Evolutionary conservation across 176 grass and related monocot genomes (phyloP).

Genomic region (Lolium multiflorum): DNA sequence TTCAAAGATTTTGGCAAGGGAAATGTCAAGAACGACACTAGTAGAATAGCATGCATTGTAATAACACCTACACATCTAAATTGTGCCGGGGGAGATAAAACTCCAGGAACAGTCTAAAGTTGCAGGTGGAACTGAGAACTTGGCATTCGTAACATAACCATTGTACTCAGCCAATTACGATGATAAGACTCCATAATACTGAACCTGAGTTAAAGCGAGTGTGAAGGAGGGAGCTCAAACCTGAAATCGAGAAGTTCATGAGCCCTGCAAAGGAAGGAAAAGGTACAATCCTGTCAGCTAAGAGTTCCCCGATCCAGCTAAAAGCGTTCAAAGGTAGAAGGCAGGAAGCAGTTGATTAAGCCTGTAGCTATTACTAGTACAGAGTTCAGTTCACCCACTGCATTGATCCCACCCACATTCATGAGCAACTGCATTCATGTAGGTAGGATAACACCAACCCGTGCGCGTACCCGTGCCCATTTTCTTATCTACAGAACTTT

Average conservation of each 20-base stretch:
- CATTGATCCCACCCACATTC: background rate
- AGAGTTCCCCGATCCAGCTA: background rate
- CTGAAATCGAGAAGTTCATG: conserved; percentile 76
- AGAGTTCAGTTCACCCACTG: background rate
- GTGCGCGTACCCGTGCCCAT: background rate
- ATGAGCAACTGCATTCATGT: background rate
- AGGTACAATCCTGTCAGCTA: conserved; percentile 44
- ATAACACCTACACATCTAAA: background rate
- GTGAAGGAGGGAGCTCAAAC: conserved; percentile 46
- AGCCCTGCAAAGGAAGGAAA: conserved; percentile 63
- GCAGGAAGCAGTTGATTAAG: background rate
- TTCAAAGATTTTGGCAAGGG: background rate
- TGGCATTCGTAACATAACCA: background rate
- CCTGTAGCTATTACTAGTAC: background rate
- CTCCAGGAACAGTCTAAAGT: background rate
- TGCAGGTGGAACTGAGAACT: background rate
- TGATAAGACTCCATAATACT: background rate
- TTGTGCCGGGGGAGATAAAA: background rate
- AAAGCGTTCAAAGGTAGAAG: conserved; percentile 6
- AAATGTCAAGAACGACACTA: conserved; percentile 10
- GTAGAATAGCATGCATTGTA: background rate
- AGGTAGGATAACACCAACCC: background rate
- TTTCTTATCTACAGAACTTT: background rate
- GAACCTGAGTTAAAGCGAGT: background rate
- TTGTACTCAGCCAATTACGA: background rate